Base-by-base conservation (phyloP, 1,284 basidiomycete species). In the Cerioporus squamosus region DNA sequence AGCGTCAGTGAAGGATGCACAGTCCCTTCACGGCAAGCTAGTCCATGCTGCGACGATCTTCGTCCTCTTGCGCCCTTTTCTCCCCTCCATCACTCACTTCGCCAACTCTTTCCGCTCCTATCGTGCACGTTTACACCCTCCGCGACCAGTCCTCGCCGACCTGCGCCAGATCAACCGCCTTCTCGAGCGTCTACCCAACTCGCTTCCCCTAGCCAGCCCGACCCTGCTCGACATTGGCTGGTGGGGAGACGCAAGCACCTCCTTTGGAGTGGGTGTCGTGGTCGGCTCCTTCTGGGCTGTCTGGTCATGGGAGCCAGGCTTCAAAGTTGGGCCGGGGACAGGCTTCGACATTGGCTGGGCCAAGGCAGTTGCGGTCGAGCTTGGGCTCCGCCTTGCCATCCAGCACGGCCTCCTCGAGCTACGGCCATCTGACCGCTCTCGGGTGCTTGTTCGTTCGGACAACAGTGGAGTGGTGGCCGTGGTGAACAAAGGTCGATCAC, bases 181-280 rank as follows among this genome's bases (percentile, higher is more conserved):
- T 2, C 52, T 75, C 3, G 5, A 49, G 2, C 10, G 12, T 0
- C 49, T 67, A 0, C 73, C 72, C 0, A 70, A 70, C 56, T 39
- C 43, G 12, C 55, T 70, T 2, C 73, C 72, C 0, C 50, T 73
- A 1, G 2, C 46, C 0, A 18, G 38, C 4, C 39, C 63, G 1
- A 56, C 55, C 0, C 66, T 70, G 3, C 12, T 60, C 4, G 71
- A 76, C 61, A 18, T 75, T 1, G 58, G 60, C 17, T 76, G 74
- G 72, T 79, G 74, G 74, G 76, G 72, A 8, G 74, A 78, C 58
- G 74, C 77, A 0, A 77, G 74, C 63, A 69, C 74, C 0, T 76
- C 72, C 0, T 78, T 74, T 53, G 76, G 78, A 0, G 71, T 79
- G 14, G 77, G 77, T 0, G 57, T 79, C 1, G 66, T 74, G 0